Percentiles rank a stretch among this genome's conserved stretches.
phyloP scores from a whole-genome alignment of 148 eudicot species.

The Cornus florida region DNA sequence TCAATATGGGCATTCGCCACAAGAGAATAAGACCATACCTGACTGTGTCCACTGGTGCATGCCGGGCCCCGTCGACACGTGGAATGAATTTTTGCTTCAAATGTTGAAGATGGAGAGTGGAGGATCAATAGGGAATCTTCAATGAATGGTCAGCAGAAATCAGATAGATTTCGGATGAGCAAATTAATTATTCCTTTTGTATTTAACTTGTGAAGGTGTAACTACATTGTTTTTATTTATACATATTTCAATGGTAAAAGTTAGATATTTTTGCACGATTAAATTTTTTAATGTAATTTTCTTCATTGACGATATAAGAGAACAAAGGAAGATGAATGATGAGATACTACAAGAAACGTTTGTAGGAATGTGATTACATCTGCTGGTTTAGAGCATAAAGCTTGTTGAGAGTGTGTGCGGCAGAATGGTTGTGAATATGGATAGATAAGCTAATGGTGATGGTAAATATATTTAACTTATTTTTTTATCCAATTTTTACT shows the following conservation, averaged over 20 bases:
- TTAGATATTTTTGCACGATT: neutral
- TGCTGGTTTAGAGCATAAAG: too few relatives aligned
- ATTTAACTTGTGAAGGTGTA: neutral
- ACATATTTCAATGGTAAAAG: neutral
- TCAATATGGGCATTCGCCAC: conserved; percentile 52
- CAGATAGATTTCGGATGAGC: neutral
- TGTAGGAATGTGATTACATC: too few relatives aligned
- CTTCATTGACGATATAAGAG: too few relatives aligned
- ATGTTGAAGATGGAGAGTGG: conserved; percentile 43
- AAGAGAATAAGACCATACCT: conserved; percentile 36
- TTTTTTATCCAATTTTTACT: too few relatives aligned
- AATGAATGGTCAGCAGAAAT: neutral
- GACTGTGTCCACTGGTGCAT: conserved; percentile 89
- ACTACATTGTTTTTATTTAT: neutral
- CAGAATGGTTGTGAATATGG: too few relatives aligned
- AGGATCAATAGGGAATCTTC: conserved; percentile 16
- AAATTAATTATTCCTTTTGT: neutral
- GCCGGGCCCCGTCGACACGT: conserved; percentile 64
- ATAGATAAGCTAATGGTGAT: too few relatives aligned
- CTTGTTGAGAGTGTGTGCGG: too few relatives aligned
- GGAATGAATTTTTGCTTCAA: conserved; percentile 58
- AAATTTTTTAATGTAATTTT: neutral
- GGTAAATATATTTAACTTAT: too few relatives aligned
- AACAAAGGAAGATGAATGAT: neutral
- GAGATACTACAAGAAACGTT: neutral